Evolutionary conservation across 306 rosid genomes (phyloP).

Genomic region (Acacia confusa): DNA sequence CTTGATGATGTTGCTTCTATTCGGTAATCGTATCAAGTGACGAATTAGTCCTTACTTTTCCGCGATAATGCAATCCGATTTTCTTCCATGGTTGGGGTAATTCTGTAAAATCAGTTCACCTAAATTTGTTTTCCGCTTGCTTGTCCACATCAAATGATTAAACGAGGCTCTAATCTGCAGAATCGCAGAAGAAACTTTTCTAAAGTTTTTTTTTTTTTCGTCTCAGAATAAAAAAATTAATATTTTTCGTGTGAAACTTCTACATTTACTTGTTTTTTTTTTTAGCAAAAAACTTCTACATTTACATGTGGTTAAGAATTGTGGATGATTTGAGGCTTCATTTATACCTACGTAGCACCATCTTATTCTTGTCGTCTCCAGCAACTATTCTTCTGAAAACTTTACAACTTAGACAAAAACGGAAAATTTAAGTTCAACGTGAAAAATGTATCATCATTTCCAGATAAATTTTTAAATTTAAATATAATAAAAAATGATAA

Average conservation of each 20-base stretch:
- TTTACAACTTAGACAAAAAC: background rate
- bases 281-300: no score
- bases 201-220: background rate
- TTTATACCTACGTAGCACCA: no score
- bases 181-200: background rate
- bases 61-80: background rate
- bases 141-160: background rate
- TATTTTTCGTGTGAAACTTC: no score
- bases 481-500: no score
- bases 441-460: background rate
- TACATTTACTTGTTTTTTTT: no score
- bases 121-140: background rate
- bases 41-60: background rate
- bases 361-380: no score
- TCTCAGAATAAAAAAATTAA: no score
- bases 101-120: conserved; percentile 4
- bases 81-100: background rate
- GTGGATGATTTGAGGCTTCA: background rate
- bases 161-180: background rate
- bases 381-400: background rate
- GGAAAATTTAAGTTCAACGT: background rate
- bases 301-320: no score
- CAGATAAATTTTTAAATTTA: no score
- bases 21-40: background rate
- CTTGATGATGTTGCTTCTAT: background rate